These are phyloP conservation scores for Phialophora expanda DNA, from an alignment of 2,329 filamentous ascomycete genomes.

Conservation along the genomic window DNA sequence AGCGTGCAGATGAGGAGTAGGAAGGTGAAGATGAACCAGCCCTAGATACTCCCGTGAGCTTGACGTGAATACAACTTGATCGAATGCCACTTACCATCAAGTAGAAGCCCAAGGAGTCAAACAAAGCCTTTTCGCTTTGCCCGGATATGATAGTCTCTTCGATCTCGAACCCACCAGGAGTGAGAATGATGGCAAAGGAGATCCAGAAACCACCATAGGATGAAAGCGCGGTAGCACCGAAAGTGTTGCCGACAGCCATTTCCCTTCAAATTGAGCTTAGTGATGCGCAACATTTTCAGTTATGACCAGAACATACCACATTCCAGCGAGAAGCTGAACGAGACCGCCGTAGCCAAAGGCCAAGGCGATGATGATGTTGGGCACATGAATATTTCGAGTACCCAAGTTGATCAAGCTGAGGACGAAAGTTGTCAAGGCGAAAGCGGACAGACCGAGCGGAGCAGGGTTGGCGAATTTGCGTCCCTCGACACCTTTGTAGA, in stretches of 20 bases:
- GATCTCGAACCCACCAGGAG: constrained; percentile 69
- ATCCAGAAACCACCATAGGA: constrained; percentile 89
- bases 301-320: constrained; percentile 67
- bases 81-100: constrained; percentile 57
- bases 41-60: constrained; percentile 42
- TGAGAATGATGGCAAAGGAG: constrained; percentile 72
- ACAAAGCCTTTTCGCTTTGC: constrained; percentile 49
- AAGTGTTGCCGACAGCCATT: constrained; percentile 86
- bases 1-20: constrained; percentile 75
- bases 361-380: constrained; percentile 71
- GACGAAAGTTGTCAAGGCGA: constrained; percentile 83
- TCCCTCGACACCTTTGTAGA: constrained; percentile 65
- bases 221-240: constrained; percentile 79
- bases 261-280: constrained; percentile 60
- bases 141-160: constrained; percentile 50
- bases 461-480: constrained; percentile 81
- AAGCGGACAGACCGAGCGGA: constrained; percentile 75
- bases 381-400: constrained; percentile 62
- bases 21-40: constrained; percentile 86
- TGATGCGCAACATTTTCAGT: background rate
- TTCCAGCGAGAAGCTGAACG: constrained; percentile 79
- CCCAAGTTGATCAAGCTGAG: constrained; percentile 75
- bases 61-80: constrained; percentile 29
- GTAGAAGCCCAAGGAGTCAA: constrained; percentile 74
- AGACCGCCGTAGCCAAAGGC: constrained; percentile 79